Base-by-base conservation (phyloP, 2,329 filamentous ascomycete genomes). In the Cytospora schulzeri region DNA sequence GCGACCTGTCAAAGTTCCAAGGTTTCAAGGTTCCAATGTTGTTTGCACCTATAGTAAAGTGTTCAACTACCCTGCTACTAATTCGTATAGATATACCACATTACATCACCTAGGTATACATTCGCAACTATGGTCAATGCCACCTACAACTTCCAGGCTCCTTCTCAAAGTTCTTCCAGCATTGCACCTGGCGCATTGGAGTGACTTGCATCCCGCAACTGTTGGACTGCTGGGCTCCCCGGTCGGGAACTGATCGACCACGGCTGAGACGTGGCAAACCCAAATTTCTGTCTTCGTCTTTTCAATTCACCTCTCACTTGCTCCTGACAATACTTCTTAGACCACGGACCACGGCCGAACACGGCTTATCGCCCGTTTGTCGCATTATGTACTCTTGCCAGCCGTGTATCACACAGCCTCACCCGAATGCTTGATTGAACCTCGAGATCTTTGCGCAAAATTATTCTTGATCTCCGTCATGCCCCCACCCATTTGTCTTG, bases 231-330 rank as follows among this genome's bases (percentile, higher is more conserved):
- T 41, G 38, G 38, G 38, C 53, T 50, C 52, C 60, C 52, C 52
- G 35, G 60, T 56, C 52, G 55, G 38, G 52, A 56, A 62, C 38
- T 62, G 60, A 62, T 62, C 60, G 60, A 41, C 60, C 41, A 35
- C 52, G 33, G 60, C 19, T 52, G 52, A 55, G 52, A 22, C 52
- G 54, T 62, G 60, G 60, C 59, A 62, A 56, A 62, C 38, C 60
- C 60, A 48, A 48, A 48, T 9, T 48, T 48, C n/a, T 24, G 22
- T 56, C 52, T 35, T 56, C 29, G 60, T 62, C 45, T 48, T 33
- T 50, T 56, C 52, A 52, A 26, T 53, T 55, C 35, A 52, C 59
- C 24, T n/a, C n/a, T n/a, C n/a, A n/a, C n/a, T n/a, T n/a, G n/a
- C n/a, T n/a, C n/a, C 29, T 48, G n/a, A 8, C 9, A 12, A 11